A percentile compares a stretch with the other conserved stretches of the same genome.
Conservation (phyloP, 257 asterid genomes). For the Mentha longifolia region DNA sequence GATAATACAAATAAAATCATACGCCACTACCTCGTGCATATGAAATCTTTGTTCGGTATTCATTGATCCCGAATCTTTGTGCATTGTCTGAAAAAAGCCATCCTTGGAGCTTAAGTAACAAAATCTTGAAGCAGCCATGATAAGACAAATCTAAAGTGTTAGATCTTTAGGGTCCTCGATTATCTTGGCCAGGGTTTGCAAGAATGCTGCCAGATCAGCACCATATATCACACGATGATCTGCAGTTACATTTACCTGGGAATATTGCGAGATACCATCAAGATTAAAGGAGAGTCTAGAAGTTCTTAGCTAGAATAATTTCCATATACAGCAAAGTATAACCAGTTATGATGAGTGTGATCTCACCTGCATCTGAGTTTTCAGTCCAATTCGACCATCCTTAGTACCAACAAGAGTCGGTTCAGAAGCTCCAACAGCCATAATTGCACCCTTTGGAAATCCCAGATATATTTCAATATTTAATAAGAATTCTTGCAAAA, state of each 20-base stretch:
- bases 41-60: not conserved
- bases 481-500: slow-evolving; percentile 16
- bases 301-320: not conserved
- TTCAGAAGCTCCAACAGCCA: slow-evolving; percentile 92
- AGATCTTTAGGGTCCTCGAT: slow-evolving; percentile 93
- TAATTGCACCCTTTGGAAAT: slow-evolving; percentile 81
- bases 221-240: slow-evolving; percentile 96
- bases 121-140: slow-evolving; percentile 36
- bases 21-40: slow-evolving; percentile 1
- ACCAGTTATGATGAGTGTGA: slow-evolving; percentile 15
- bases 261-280: slow-evolving; percentile 28
- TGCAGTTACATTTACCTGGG: slow-evolving; percentile 95
- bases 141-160: slow-evolving; percentile 57
- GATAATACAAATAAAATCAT: slow-evolving; percentile 25
- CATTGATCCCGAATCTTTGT: slow-evolving; percentile 8
- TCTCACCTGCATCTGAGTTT: slow-evolving; percentile 91
- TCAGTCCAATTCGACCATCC: slow-evolving; percentile 88
- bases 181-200: slow-evolving; percentile 87
- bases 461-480: slow-evolving; percentile 29
- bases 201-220: slow-evolving; percentile 92
- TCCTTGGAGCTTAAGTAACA: slow-evolving; percentile 24
- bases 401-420: slow-evolving; percentile 76
- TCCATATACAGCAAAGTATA: not conserved
- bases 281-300: slow-evolving; percentile 1
- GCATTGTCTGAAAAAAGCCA: slow-evolving; percentile 2